A percentile compares a stretch with the other conserved stretches of the same genome.
Conservation (phyloP, 1,139 yeast genomes). For the Yamadazyma conglobata region DNA sequence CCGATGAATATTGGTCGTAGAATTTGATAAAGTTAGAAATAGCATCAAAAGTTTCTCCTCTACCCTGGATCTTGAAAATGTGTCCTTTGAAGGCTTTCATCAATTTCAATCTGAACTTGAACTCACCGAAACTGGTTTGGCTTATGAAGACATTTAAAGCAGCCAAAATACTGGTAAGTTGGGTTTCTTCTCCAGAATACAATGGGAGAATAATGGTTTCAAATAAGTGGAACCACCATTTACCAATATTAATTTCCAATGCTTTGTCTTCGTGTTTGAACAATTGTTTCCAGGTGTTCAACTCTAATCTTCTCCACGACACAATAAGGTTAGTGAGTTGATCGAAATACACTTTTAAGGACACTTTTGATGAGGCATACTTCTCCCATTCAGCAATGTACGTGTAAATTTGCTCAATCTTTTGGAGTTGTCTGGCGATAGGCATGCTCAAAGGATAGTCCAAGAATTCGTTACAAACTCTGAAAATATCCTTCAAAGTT, state of each 20-base stretch:
- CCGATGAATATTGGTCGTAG: constrained; percentile 60
- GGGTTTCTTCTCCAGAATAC: constrained; percentile 23
- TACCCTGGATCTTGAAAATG: constrained; percentile 20
- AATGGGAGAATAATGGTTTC: constrained; percentile 65
- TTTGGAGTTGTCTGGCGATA: constrained; percentile 71
- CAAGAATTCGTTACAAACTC: constrained; percentile 68
- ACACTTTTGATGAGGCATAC: constrained; percentile 77
- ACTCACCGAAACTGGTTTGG: constrained; percentile 76
- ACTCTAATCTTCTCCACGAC: constrained; percentile 85
- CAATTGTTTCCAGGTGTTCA: constrained; percentile 79
- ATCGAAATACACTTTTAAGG: constrained; percentile 54
- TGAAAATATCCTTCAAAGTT: constrained; percentile 64
- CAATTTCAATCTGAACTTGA: constrained; percentile 50
- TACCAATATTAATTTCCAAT: constrained; percentile 54
- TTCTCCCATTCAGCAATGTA: constrained; percentile 90
- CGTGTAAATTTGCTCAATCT: constrained; percentile 82
- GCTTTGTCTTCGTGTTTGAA: constrained; percentile 63
- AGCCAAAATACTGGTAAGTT: constrained; percentile 46
- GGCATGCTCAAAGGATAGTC: constrained; percentile 65
- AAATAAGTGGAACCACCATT: constrained; percentile 90
- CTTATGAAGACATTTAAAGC: constrained; percentile 75
- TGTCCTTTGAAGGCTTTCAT: constrained; percentile 63
- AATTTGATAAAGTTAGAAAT: constrained; percentile 61
- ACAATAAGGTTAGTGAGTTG: constrained; percentile 68
- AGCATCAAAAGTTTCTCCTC: constrained; percentile 33